Base-by-base conservation (phyloP, 805 yeast genomes). In the Debaryomyces hansenii region DNA sequence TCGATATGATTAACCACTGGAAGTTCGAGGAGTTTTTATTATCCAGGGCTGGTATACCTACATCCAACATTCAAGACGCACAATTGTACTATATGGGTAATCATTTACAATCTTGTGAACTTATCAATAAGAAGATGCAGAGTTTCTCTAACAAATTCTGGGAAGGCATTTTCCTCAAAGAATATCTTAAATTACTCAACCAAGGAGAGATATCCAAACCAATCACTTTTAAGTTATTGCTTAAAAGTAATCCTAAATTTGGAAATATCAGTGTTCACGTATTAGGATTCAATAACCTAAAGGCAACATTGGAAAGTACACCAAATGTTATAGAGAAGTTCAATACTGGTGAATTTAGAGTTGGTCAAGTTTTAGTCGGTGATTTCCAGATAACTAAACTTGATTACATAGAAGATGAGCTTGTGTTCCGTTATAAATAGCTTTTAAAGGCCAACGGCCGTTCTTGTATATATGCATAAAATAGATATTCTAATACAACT, bases 1-100 rank as follows among this genome's bases (percentile, higher is more conserved):
- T 86, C 5, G 98, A 92, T 62, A 64, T 90, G 49, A 62, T 90
- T 7, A 84, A 85, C 57, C 97, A 91, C 57, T 79, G 91, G 80
- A 92, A 87, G 56, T 51, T 88, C 36, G 64, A 63, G 46, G 52
- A 49, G 8, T 49, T 44, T 50, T 49, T 57, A 20, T 37, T 55
- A 15, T 36, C 45, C 5, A 32, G 40, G 27, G 16, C n/a, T 3
- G 21, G 12, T 9, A 28, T 29, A 14, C 11, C 28, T 10, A n/a
- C 21, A 10, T 5, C n/a, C 4, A 9, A 6, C 5, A 41, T 42
- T 9, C 16, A 37, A 12, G 43, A 46, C 21, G 18, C 28, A n/a
- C 44, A 51, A n/a, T 41, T 59, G 8, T 37, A 48, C 5, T 47
- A 48, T 10, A 50, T 60, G 18, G 61, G 63, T 14, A 62, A 56